Conservation (phyloP, 1,139 yeast species). For the Suhomyces coccinellae region DNA sequence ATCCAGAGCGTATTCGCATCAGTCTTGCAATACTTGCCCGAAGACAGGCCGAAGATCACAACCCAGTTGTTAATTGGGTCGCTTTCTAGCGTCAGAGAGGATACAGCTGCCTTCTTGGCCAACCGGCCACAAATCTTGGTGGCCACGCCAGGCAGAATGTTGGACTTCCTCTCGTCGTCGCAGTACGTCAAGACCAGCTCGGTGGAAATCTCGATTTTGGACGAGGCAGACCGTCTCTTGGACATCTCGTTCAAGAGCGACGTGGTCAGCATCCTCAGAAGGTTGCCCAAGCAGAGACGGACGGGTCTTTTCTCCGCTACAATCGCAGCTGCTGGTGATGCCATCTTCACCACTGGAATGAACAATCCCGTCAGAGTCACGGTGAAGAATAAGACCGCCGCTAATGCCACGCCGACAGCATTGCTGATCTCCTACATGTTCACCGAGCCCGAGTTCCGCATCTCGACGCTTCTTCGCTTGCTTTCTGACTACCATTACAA, state of each 20-base stretch:
- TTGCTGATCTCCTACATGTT: conserved; percentile 63
- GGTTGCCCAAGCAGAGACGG: conserved; percentile 85
- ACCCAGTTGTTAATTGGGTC: conserved; percentile 87
- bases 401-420: conserved; percentile 55
- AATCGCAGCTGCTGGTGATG: conserved; percentile 72
- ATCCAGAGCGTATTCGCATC: conserved; percentile 65
- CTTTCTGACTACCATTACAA: conserved; percentile 57
- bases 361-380: conserved; percentile 84
- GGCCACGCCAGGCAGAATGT: conserved; percentile 90
- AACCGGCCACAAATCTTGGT: conserved; percentile 70
- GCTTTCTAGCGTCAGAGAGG: conserved; percentile 68
- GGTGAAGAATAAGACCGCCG: conserved; percentile 54
- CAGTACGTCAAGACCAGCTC: conserved; percentile 52
- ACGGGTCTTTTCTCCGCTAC: conserved; percentile 95
- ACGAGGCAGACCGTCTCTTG: conserved; percentile 88
- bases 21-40: conserved; percentile 62
- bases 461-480: conserved; percentile 57
- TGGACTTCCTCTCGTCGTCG: conserved; percentile 65
- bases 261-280: conserved; percentile 61
- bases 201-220: conserved; percentile 76
- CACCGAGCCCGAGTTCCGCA: conserved; percentile 59
- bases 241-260: conserved; percentile 77
- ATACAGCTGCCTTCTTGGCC: conserved; percentile 56
- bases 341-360: conserved; percentile 75
- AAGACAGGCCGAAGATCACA: conserved; percentile 40